Evolutionary conservation across 2,329 filamentous ascomycete genomes (phyloP), one percentile per base, ranked within the genome.

Genomic region (Hypomyces perniciosus): DNA sequence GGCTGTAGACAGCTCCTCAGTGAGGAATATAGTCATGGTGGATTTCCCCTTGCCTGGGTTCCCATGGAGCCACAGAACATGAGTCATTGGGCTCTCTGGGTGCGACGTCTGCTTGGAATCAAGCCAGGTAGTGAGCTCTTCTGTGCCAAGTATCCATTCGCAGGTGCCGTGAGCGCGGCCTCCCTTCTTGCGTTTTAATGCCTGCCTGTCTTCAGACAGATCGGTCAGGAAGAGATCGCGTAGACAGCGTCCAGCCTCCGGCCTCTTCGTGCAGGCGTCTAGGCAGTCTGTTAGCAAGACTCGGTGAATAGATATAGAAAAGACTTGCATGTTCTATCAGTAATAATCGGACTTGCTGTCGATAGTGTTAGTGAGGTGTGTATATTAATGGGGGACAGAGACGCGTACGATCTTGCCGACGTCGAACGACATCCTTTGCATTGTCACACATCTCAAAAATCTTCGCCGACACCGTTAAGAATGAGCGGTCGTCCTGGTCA

Each of bases 41-140:
- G 56, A 57, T 46, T 62, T 62, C 8, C 60, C 57, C 20, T 53
- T 62, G 6, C 56, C 59, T 27, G 55, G 57, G 33, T 56, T 56
- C 12, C 57, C 54, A 31, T 57, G 39, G 2, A 60, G 46, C 56
- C 56, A 60, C 6, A 60, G 52, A 37, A 57, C 13, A 27, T 56
- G 26, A 10, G 41, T 46, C 2, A 47, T 9, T 6, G 34, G 35
- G 4, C 9, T n/a, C 38, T 8, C 30, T 12, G 41, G 26, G n/a
- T n/a, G n/a, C 29, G 31, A 8, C 7, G 39, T 8, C 10, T 46
- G 20, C 7, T n/a, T 34, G 20, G 28, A 13, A 8, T 37, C 44
- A 13, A 59, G 56, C 59, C 57, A 61, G 20, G 53, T 33, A 29
- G 48, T 53, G 2, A 61, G 44, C 13, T 52, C 47, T 20, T 57